Conservation (phyloP, 768 basidiomycete genomes). For the Hygrocybe punicea region DNA sequence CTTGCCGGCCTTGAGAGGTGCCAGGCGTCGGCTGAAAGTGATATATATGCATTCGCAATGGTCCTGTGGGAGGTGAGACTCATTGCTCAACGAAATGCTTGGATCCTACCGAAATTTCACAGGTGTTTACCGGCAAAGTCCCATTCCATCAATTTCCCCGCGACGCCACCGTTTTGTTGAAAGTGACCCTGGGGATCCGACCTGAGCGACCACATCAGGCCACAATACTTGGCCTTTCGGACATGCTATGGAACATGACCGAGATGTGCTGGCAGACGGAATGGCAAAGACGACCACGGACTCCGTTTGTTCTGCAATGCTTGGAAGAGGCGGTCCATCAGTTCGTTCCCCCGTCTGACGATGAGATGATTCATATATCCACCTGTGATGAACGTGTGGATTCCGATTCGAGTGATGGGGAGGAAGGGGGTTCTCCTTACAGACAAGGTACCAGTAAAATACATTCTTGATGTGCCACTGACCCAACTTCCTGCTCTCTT, state of each 20-base stretch:
- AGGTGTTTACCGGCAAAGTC: conserved; percentile 20
- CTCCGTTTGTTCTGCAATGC: neutral
- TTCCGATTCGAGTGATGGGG: neutral
- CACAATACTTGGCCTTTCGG: neutral
- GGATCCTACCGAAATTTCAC: neutral
- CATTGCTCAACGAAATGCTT: neutral
- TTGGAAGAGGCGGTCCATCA: neutral
- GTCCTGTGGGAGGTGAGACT: conserved; percentile 21
- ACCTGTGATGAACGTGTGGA: neutral
- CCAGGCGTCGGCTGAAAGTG: conserved; percentile 12
- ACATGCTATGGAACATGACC: neutral
- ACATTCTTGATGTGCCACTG: neutral
- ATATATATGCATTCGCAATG: conserved; percentile 20
- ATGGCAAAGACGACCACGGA: neutral
- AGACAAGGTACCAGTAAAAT: neutral
- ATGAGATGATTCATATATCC: neutral
- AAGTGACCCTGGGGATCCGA: conserved; percentile 13
- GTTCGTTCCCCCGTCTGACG: neutral
- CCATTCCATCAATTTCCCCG: conserved; percentile 21
- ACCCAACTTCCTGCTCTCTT: neutral
- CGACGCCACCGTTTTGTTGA: conserved; percentile 17
- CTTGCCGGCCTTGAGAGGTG: conserved; percentile 7
- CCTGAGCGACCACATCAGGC: conserved; percentile 7
- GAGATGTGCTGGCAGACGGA: neutral
- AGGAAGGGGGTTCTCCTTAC: neutral